These are phyloP conservation scores for Hygrophorus russula DNA, from an alignment of 768 basidiomycete genomes.

Conservation along the genomic window DNA sequence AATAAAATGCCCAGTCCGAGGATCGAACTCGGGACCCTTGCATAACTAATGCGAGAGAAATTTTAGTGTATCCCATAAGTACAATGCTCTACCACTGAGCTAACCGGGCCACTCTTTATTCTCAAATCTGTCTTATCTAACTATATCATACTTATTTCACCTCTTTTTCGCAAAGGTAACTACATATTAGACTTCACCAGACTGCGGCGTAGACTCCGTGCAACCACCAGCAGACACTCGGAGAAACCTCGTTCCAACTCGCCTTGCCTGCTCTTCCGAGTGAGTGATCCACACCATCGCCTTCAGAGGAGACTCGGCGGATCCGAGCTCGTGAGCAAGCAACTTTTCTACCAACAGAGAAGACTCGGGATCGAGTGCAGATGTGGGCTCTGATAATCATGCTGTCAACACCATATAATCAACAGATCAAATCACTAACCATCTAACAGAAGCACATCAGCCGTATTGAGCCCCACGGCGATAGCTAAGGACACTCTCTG, in stretches of 20 bases:
- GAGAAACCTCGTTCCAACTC: slow-evolving; percentile 64
- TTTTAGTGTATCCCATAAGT: slow-evolving; percentile 43
- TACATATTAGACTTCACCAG: too few species aligned
- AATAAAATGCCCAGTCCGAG: slow-evolving; percentile 37
- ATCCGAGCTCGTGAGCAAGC: slow-evolving; percentile 40
- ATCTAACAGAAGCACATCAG: slow-evolving; percentile 71
- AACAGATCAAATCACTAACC: slow-evolving; percentile 32
- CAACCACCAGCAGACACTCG: slow-evolving; percentile 20
- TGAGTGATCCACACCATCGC: slow-evolving; percentile 86
- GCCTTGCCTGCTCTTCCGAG: slow-evolving; percentile 65
- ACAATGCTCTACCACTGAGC: slow-evolving; percentile 52
- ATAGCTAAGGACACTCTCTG: slow-evolving; percentile 76
- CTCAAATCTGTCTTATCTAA: too few species aligned
- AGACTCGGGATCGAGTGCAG: slow-evolving; percentile 67
- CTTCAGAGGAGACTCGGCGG: slow-evolving; percentile 40
- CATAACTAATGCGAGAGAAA: slow-evolving; percentile 22
- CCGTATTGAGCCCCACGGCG: slow-evolving; percentile 59
- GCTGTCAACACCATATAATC: neutral
- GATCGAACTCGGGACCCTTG: slow-evolving; percentile 49
- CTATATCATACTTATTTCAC: too few species aligned
- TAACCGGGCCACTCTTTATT: slow-evolving; percentile 27
- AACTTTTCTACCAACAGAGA: slow-evolving; percentile 56
- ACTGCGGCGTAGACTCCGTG: too few species aligned
- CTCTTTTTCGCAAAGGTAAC: too few species aligned
- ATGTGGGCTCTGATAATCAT: slow-evolving; percentile 63